phyloP scores from a whole-genome alignment of 805 yeast genomes.

The Pichia nanzhaoensis region DNA sequence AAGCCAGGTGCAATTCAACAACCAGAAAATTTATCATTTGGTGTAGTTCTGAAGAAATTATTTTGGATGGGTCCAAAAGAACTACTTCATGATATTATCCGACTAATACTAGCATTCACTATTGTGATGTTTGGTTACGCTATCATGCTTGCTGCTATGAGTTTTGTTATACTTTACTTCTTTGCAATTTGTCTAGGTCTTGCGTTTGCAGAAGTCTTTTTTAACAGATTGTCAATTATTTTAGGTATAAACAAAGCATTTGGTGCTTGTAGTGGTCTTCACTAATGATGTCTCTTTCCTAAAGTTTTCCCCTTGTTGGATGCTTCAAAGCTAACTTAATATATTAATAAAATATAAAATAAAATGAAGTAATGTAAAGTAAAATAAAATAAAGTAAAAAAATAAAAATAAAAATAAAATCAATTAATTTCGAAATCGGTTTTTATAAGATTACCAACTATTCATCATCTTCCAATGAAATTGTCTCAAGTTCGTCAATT shows the following conservation, averaged over 20 bases:
- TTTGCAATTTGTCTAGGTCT: constrained; percentile 69
- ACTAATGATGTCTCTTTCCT: constrained; percentile 11
- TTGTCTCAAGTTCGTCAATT: constrained; percentile 37
- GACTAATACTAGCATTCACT: constrained; percentile 49
- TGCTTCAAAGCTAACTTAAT: too few relatives aligned
- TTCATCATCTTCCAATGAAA: constrained; percentile 39
- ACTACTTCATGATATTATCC: constrained; percentile 44
- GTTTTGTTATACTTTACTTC: constrained; percentile 57
- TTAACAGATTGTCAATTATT: constrained; percentile 48
- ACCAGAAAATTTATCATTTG: constrained; percentile 9
- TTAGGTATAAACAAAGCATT: constrained; percentile 31
- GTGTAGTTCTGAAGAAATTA: constrained; percentile 22
- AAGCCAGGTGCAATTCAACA: constrained; percentile 1
- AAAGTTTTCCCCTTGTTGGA: too few relatives aligned
- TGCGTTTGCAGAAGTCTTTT: constrained; percentile 62
- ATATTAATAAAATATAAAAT: too few relatives aligned
- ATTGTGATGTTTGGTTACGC: constrained; percentile 65
- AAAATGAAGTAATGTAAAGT: background rate
- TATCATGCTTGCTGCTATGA: constrained; percentile 75
- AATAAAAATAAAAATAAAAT: background rate
- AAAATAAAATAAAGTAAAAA: background rate
- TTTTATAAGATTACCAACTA: background rate
- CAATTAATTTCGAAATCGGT: background rate
- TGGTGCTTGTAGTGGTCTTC: constrained; percentile 27
- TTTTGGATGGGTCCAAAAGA: constrained; percentile 32